A percentile compares a stretch with the other conserved stretches of the same genome.
These are phyloP conservation scores for Trypanosoma rangeli DNA, from an alignment of 208 protist species.

Conservation along the genomic window DNA sequence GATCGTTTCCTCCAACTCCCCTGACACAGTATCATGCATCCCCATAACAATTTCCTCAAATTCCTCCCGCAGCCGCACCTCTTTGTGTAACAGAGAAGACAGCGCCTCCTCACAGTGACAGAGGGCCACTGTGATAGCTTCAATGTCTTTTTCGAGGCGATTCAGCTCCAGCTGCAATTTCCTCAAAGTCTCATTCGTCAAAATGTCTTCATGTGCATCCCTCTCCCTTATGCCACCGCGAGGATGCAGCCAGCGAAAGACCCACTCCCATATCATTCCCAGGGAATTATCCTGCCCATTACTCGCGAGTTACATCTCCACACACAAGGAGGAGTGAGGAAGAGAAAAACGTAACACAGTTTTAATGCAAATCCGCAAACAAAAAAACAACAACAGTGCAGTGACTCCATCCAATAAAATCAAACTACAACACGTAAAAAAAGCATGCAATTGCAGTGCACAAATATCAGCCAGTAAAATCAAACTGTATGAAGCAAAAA, in stretches of 20 bases:
- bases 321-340: neutral
- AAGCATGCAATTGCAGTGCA: neutral
- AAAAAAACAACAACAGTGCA: neutral
- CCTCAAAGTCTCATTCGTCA: neutral
- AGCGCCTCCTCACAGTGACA: slow-evolving; percentile 16
- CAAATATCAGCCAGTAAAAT: neutral
- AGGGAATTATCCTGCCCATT: neutral
- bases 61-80: slow-evolving; percentile 13
- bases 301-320: neutral
- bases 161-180: slow-evolving; percentile 4
- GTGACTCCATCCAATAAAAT: neutral
- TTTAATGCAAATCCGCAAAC: neutral
- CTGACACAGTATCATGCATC: slow-evolving; percentile 11
- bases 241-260: slow-evolving; percentile 1
- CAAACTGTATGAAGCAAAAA: neutral
- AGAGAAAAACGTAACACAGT: neutral
- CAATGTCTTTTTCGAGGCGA: slow-evolving; percentile 6
- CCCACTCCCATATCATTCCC: slow-evolving; percentile 10
- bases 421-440: neutral
- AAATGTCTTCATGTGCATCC: neutral
- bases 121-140: slow-evolving; percentile 1
- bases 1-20: neutral
- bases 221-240: neutral
- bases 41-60: slow-evolving; percentile 19
- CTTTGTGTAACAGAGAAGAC: slow-evolving; percentile 7